These are phyloP conservation scores for Alternaria hordeiaustralica DNA, from an alignment of 2,329 filamentous ascomycete genomes.

Conservation along the genomic window DNA sequence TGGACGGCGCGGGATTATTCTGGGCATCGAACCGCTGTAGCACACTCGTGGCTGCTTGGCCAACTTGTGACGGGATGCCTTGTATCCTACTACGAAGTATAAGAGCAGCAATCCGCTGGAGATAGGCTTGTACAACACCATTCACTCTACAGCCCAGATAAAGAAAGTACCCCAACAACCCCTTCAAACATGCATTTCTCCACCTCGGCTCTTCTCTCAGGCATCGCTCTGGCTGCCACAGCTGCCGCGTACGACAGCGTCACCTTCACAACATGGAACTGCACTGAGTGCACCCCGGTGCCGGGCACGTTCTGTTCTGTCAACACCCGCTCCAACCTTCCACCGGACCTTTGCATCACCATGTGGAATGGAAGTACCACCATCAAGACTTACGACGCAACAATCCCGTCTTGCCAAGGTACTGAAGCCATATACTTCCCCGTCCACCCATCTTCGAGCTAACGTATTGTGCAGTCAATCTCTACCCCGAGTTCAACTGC, in stretches of 20 bases:
- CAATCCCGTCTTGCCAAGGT: background rate
- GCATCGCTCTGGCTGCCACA: background rate
- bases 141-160: background rate
- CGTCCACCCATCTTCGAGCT: background rate
- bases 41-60: background rate
- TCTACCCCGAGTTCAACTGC: background rate
- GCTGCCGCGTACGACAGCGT: background rate
- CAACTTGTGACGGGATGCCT: background rate
- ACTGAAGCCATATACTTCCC: background rate
- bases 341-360: background rate
- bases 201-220: background rate
- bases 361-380: background rate
- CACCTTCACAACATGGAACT: slow-evolving; percentile 4
- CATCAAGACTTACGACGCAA: background rate
- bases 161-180: accelerated
- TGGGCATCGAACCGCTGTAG: background rate
- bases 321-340: background rate
- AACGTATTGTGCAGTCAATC: background rate
- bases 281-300: background rate
- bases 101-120: background rate
- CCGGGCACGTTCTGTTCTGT: slow-evolving; percentile 1
- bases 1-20: background rate
- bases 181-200: background rate
- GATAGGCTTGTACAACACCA: background rate
- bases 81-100: background rate